Percentiles rank a stretch among this genome's conserved stretches.
These are phyloP conservation scores for Tanacetum coccineum DNA, from an alignment of 129 eudicot genomes.

Conservation along the genomic window DNA sequence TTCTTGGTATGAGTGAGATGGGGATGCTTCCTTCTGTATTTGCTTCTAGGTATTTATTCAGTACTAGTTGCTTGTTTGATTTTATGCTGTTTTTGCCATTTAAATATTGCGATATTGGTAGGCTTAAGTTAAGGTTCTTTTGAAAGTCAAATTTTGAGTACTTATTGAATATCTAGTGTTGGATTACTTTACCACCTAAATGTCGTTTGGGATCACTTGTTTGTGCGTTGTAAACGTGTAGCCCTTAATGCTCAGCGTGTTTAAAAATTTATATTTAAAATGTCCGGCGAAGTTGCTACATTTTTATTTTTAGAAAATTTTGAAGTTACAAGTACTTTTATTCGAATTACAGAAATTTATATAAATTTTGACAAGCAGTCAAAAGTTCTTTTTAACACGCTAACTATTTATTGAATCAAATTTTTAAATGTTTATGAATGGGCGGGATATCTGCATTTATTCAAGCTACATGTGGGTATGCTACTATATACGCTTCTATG, in stretches of 20 bases:
- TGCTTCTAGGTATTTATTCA: conserved; percentile 52
- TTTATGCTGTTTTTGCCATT: too few relatives aligned
- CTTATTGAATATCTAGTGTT: not conserved
- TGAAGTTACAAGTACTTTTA: too few relatives aligned
- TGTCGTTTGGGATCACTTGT: too few relatives aligned
- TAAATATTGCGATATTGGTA: too few relatives aligned
- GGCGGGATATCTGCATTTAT: not conserved
- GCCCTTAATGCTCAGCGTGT: not conserved
- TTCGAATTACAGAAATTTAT: too few relatives aligned
- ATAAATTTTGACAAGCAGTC: too few relatives aligned
- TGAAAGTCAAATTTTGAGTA: not conserved
- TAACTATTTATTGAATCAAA: not conserved
- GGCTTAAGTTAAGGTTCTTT: not conserved
- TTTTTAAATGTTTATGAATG: not conserved
- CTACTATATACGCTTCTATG: too few relatives aligned
- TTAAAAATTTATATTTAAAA: not conserved
- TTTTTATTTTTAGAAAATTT: too few relatives aligned
- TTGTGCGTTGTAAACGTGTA: too few relatives aligned
- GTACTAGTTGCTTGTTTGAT: not conserved
- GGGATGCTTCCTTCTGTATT: conserved; percentile 86
- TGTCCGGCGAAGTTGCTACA: too few relatives aligned
- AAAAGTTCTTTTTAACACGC: too few relatives aligned
- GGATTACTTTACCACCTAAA: too few relatives aligned
- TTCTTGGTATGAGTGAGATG: conserved; percentile 90
- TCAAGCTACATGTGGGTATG: not conserved